Evolutionary conservation across 73 alveolate species (phyloP).

Genomic region (Tetrahymena malaccensis): DNA sequence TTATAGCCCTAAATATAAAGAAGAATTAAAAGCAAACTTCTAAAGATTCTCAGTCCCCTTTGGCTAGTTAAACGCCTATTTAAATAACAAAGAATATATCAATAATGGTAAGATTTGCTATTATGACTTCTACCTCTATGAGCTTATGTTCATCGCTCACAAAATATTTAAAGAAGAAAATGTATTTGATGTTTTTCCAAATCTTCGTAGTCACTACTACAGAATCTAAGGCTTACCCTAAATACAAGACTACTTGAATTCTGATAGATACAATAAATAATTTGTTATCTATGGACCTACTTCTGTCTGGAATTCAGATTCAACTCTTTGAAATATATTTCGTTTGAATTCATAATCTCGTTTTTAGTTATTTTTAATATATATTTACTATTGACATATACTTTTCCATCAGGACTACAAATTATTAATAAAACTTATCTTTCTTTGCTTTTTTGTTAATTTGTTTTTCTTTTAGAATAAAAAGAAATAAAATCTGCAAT

Average conservation of each 20-base stretch:
- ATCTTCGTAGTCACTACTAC: not conserved
- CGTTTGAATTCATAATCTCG: no score
- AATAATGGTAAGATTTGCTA: not conserved
- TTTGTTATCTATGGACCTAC: not conserved
- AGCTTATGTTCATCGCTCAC: not conserved
- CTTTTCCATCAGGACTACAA: no score
- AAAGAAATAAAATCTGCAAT: no score
- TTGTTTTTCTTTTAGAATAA: no score
- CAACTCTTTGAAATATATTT: not conserved
- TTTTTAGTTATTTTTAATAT: no score
- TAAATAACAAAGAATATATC: not conserved
- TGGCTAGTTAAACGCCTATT: not conserved
- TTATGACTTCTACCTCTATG: not conserved
- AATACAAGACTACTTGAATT: not conserved
- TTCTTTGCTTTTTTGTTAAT: no score
- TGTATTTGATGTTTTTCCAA: not conserved
- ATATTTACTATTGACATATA: no score
- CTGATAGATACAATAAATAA: not conserved
- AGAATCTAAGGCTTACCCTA: not conserved
- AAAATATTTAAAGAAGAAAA: not conserved
- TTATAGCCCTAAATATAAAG: not conserved
- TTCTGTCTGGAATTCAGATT: not conserved
- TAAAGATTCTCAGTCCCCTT: not conserved
- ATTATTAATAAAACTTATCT: no score
- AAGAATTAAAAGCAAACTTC: not conserved